Evolutionary conservation across 108 stramenopile species (phyloP), one percentile per base, ranked within the genome.

Genomic region (Cyclostephanos tholiformis): DNA sequence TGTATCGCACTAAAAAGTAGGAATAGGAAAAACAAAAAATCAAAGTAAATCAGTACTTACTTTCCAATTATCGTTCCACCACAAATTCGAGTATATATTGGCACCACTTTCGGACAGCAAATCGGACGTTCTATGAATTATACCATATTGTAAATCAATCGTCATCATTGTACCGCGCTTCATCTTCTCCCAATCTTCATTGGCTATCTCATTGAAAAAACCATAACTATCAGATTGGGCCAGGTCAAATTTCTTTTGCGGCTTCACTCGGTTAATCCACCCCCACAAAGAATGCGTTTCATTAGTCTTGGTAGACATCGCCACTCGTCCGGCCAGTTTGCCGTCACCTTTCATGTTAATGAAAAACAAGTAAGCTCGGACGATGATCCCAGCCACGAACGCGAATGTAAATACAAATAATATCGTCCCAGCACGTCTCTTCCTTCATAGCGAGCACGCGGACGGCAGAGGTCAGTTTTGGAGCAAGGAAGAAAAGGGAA

Each of bases 161-260:
- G 52, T 19, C 39, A 30, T 50, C 51, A 61, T 78, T 22, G 77
- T 67, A 30, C 61, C 69, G 13, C 66, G 59, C 51, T 71, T 66
- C 48, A 73, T 41, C 49, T 27, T 20, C 10, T 69, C 58, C 85
- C 85, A 86, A 4, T 62, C 57, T 49, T 70, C 56, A 65, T 68
- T 46, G 0, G 76, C 9, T 49, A 86, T 82, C 30, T 77, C 73
- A 72, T 74, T 68, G 53, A 87, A 84, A 43, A 84, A 82, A 0
- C 81, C 86, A 71, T 58, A 67, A 53, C 70, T 79, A 64, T 87
- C 72, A 26, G 68, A 41, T 35, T 20, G 29, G 0, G 71, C 77
- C 4, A 12, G 19, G 39, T 61, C 43, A 23, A 52, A 67, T 53
- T 30, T 36, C 67, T 61, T 35, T 49, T 66, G 29, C 49, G 65